Evolutionary conservation across 257 asterid species (phyloP).

Genomic region (Primulina tabacum): DNA sequence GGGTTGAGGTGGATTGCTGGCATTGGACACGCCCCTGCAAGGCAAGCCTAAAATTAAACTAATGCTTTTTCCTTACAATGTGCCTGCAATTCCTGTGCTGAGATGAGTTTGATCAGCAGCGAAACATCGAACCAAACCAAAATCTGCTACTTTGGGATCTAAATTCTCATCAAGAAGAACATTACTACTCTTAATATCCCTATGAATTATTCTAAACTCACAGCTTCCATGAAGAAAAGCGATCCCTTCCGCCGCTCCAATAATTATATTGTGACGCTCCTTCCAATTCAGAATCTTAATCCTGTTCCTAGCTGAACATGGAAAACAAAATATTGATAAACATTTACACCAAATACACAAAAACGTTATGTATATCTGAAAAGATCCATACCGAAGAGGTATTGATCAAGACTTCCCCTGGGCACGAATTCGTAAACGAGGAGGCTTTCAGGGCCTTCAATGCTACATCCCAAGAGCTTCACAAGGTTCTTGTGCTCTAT

Average conservation of each 20-base stretch:
- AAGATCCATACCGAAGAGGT: conserved; percentile 22
- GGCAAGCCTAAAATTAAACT: neutral
- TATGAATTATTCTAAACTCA: conserved; percentile 59
- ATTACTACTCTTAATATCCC: conserved; percentile 89
- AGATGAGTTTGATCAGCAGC: conserved; percentile 83
- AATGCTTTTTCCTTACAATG: conserved; percentile 54
- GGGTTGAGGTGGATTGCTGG: neutral
- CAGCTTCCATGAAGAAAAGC: conserved; percentile 76
- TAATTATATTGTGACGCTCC: conserved; percentile 58
- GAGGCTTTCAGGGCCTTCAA: conserved; percentile 92
- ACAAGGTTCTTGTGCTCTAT: conserved; percentile 87
- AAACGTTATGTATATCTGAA: too few relatives aligned
- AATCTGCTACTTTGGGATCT: conserved; percentile 78
- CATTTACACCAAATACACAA: too few relatives aligned
- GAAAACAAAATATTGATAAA: too few relatives aligned
- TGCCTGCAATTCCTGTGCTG: conserved; percentile 96
- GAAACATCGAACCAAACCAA: conserved; percentile 82
- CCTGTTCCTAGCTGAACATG: conserved; percentile 28
- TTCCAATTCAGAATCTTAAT: conserved; percentile 60
- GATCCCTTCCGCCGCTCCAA: conserved; percentile 85
- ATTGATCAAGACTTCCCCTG: conserved; percentile 68
- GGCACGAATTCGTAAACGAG: conserved; percentile 73
- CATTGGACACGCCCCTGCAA: neutral
- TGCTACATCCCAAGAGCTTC: conserved; percentile 91
- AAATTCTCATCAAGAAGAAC: conserved; percentile 73